Evolutionary conservation across 495 filamentous ascomycete genomes (phyloP), one percentile per base, ranked within the genome.

Genomic region (Staphylotrichum tortipilum): DNA sequence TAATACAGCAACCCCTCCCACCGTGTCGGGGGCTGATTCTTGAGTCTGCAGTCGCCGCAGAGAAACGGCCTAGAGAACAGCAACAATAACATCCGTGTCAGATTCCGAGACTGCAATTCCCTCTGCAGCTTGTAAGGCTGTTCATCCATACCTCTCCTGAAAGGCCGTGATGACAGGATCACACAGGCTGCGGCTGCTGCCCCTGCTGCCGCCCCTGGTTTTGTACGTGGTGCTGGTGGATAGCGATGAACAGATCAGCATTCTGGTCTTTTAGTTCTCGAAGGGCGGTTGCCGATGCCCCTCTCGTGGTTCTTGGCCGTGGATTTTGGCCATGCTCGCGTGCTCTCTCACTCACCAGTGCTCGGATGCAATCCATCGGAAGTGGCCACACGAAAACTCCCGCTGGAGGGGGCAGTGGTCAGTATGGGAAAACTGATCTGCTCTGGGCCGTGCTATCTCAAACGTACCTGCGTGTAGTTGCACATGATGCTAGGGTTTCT

Each of bases 321-420:
- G n/a, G n/a, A n/a, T n/a, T n/a, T n/a, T n/a, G n/a, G n/a, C n/a
- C n/a, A n/a, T n/a, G n/a, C n/a, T n/a, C 26, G 26, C 26, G 6
- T 10, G 1, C 26, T 28, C 26, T 28, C 1, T 24, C 7, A n/a
- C 45, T 5, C 34, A 42, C 38, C 54, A 57, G 10, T 57, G 54
- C 12, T 54, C 45, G 0, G 50, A 53, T 4, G 54, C 45, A 15
- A 57, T 33, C 54, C 54, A 57, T 14, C 14, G 29, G 12, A 49
- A 40, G 28, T 53, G 54, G 22, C 50, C 54, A 40, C 54, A 57
- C 3, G 39, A 28, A 36, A 40, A 53, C 24, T 57, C 54, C 3
- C 50, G 26, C 50, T 57, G 28, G 9, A 19, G 24, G 15, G 24
- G 19, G 17, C 9, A 30, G 21, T 4, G 7, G n/a, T 39, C 11